Percentiles rank a stretch among this genome's conserved stretches.
These are phyloP conservation scores for Cyclotella cryptica DNA, from an alignment of 108 stramenopile species.

Conservation along the genomic window DNA sequence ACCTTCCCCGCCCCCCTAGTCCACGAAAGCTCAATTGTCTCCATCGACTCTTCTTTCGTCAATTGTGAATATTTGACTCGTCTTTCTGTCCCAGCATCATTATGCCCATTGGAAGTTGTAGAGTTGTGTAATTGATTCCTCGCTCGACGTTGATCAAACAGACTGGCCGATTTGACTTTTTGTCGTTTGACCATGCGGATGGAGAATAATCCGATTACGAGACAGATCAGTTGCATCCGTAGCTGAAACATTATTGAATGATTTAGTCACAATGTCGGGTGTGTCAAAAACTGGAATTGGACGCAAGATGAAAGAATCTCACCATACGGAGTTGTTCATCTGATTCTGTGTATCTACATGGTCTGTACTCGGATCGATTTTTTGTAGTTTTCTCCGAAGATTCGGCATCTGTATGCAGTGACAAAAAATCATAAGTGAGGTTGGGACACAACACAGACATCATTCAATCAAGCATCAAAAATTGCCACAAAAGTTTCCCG, in stretches of 20 bases:
- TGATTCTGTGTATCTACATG: conserved; percentile 42
- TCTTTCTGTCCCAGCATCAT: neutral
- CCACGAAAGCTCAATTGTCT: conserved; percentile 31
- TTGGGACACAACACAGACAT: too few species aligned
- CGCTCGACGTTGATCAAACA: conserved; percentile 49
- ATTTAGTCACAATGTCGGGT: neutral
- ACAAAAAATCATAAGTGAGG: too few species aligned
- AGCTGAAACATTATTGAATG: conserved; percentile 4
- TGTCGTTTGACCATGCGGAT: conserved; percentile 40
- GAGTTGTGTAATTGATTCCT: conserved; percentile 23
- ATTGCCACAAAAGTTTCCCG: neutral
- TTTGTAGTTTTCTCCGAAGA: conserved; percentile 27
- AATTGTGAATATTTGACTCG: conserved; percentile 29
- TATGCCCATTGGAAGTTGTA: neutral
- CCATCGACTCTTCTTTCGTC: conserved; percentile 28
- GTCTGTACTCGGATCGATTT: conserved; percentile 36
- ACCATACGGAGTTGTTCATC: conserved; percentile 50
- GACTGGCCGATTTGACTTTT: conserved; percentile 42
- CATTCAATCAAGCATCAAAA: too few species aligned
- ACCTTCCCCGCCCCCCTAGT: conserved; percentile 29
- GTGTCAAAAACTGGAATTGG: neutral
- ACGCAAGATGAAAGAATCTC: neutral
- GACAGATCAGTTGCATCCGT: conserved; percentile 47
- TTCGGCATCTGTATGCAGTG: conserved; percentile 17
- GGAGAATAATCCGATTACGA: conserved; percentile 37